Percentiles rank a stretch among this genome's conserved stretches.
Evolutionary conservation across 177 flowering plant genomes (phyloP).

Genomic region (Vitis hybrid): DNA sequence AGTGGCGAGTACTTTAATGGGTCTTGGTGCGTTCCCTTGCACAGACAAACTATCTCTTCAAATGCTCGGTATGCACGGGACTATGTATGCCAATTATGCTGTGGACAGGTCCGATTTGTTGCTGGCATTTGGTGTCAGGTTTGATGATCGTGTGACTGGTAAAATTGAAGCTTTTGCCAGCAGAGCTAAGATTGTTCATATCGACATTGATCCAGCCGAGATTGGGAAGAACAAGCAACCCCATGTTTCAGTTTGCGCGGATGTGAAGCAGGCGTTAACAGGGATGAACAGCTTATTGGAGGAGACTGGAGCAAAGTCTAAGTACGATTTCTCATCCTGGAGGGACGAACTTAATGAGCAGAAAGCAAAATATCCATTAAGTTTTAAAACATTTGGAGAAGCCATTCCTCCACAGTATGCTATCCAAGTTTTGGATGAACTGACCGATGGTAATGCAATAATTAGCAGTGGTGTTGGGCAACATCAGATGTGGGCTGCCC

Average conservation of each 20-base stretch:
- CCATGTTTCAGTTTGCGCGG: slow-evolving; percentile 69
- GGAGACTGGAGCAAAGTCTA: slow-evolving; percentile 20
- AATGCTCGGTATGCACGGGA: slow-evolving; percentile 96
- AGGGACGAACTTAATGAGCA: slow-evolving; percentile 66
- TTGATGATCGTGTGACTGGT: slow-evolving; percentile 89
- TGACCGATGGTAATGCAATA: slow-evolving; percentile 68
- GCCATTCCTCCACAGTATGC: slow-evolving; percentile 87
- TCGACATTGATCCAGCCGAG: slow-evolving; percentile 88
- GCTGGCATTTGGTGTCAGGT: slow-evolving; percentile 87
- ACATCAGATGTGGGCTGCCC: slow-evolving; percentile 98
- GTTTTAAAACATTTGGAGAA: slow-evolving; percentile 68
- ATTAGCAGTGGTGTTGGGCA: slow-evolving; percentile 88
- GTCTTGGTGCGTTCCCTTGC: slow-evolving; percentile 55
- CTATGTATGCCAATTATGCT: slow-evolving; percentile 83
- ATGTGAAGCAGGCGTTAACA: slow-evolving; percentile 54
- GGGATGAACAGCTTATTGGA: slow-evolving; percentile 61
- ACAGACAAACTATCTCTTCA: slow-evolving; percentile 53
- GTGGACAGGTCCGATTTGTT: slow-evolving; percentile 73
- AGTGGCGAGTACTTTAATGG: slow-evolving; percentile 77
- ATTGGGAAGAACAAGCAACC: slow-evolving; percentile 89
- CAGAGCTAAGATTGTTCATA: slow-evolving; percentile 79
- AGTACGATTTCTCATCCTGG: slow-evolving; percentile 63
- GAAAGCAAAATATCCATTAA: slow-evolving; percentile 55
- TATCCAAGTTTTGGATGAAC: slow-evolving; percentile 67
- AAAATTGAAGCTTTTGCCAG: slow-evolving; percentile 86